phyloP scores from a whole-genome alignment of 192 early-diverging fungal species.

The Backusella psychrophila region DNA sequence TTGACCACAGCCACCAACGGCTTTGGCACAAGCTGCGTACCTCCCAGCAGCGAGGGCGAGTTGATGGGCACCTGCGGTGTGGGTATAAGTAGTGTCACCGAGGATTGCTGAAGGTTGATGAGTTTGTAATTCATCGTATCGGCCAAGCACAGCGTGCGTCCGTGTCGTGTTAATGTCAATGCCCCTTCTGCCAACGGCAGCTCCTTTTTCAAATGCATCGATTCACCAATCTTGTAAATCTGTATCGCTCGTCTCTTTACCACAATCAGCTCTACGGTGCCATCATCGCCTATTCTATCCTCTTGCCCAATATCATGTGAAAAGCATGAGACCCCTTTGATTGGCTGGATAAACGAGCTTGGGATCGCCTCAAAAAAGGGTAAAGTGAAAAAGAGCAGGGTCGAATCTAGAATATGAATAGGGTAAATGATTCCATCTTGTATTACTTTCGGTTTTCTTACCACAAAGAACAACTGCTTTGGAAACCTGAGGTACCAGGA shows the following conservation, averaged over 20 bases:
- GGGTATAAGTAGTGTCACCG: constrained; percentile 27
- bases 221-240: constrained; percentile 42
- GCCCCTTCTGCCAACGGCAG: constrained; percentile 63
- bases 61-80: constrained; percentile 22
- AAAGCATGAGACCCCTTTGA: constrained; percentile 62
- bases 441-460: constrained; percentile 21
- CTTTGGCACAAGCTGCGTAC: constrained; percentile 26
- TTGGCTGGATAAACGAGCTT: constrained; percentile 33
- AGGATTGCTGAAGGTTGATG: constrained; percentile 38
- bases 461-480: constrained; percentile 69
- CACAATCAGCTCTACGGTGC: constrained; percentile 47
- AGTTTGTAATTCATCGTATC: constrained; percentile 72
- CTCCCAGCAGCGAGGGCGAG: constrained; percentile 2
- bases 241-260: constrained; percentile 49
- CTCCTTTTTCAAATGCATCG: constrained; percentile 54
- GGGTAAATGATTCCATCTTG: neutral
- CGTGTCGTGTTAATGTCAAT: constrained; percentile 51
- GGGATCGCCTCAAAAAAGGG: constrained; percentile 49
- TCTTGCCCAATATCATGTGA: constrained; percentile 48
- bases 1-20: constrained; percentile 64
- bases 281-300: constrained; percentile 46
- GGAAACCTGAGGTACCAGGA: constrained; percentile 60
- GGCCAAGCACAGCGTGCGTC: constrained; percentile 60
- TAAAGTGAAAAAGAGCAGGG: constrained; percentile 62
- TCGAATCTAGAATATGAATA: constrained; percentile 51